Percentiles rank a stretch among this genome's conserved stretches.
These are phyloP conservation scores for Pythium phragmitis DNA, from an alignment of 352 stramenopile species.

Conservation along the genomic window DNA sequence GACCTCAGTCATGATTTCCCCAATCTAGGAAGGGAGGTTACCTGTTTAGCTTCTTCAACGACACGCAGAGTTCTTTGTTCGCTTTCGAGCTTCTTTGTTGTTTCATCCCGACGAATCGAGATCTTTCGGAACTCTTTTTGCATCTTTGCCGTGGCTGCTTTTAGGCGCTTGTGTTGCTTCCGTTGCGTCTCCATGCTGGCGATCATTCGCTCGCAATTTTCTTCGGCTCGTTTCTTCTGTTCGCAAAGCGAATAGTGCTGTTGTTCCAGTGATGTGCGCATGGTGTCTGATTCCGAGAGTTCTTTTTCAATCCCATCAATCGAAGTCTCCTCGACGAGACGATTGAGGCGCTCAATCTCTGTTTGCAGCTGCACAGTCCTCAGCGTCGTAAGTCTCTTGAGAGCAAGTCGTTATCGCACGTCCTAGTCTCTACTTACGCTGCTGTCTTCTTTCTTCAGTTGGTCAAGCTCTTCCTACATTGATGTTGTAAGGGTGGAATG, in stretches of 20 bases:
- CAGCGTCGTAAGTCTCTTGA: not conserved
- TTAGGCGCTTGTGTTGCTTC: slow-evolving; percentile 7
- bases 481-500: not conserved
- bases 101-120: not conserved
- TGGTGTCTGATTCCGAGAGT: not conserved
- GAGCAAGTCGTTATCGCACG: not conserved
- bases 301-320: not conserved
- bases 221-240: not conserved
- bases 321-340: not conserved
- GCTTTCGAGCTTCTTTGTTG: not conserved
- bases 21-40: not conserved
- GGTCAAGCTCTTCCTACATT: slow-evolving; percentile 11
- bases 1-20: not conserved
- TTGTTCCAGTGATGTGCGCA: not conserved
- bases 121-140: slow-evolving; percentile 16
- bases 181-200: not conserved
- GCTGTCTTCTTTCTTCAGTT: slow-evolving; percentile 8
- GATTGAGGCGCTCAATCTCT: not conserved
- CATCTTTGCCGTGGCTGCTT: slow-evolving; percentile 12
- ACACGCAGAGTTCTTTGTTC: not conserved
- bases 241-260: not conserved
- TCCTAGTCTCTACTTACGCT: not conserved
- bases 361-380: not conserved
- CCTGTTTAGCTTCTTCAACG: slow-evolving; percentile 16
- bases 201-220: not conserved